Evolutionary conservation across 306 rosid genomes (phyloP).

Genomic region (Carpinus fangiana): DNA sequence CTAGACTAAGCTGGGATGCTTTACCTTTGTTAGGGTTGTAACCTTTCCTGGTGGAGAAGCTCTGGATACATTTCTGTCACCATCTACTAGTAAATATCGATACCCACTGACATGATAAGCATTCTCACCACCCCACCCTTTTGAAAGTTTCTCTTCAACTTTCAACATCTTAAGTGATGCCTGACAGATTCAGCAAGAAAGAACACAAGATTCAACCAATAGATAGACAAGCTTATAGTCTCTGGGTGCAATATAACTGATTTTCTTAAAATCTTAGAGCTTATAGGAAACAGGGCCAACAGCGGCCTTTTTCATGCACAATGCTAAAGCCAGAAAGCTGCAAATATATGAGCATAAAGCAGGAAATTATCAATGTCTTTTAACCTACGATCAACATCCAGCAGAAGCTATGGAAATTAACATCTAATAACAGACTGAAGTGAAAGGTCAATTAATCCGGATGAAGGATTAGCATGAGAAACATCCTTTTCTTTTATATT

Average conservation of each 20-base stretch:
- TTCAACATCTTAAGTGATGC: constrained; percentile 73
- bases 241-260: constrained; percentile 12
- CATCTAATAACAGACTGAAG: not conserved
- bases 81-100: constrained; percentile 87
- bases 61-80: constrained; percentile 84
- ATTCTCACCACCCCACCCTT: constrained; percentile 99
- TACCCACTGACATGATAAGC: constrained; percentile 92
- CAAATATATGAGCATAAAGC: not conserved
- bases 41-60: constrained; percentile 96
- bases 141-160: constrained; percentile 93
- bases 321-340: not conserved
- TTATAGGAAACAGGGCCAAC: not conserved
- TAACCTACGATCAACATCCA: not conserved
- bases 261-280: not conserved
- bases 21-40: constrained; percentile 84
- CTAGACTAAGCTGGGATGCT: constrained; percentile 12
- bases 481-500: not conserved
- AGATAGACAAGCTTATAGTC: constrained; percentile 1
- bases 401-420: not conserved
- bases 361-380: not conserved
- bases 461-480: not conserved
- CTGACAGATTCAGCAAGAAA: constrained; percentile 48
- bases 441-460: not conserved
- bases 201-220: constrained; percentile 23
- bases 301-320: no score